These are phyloP conservation scores for Alternaria brassicae DNA, from an alignment of 2,329 filamentous ascomycete species.

Conservation along the genomic window DNA sequence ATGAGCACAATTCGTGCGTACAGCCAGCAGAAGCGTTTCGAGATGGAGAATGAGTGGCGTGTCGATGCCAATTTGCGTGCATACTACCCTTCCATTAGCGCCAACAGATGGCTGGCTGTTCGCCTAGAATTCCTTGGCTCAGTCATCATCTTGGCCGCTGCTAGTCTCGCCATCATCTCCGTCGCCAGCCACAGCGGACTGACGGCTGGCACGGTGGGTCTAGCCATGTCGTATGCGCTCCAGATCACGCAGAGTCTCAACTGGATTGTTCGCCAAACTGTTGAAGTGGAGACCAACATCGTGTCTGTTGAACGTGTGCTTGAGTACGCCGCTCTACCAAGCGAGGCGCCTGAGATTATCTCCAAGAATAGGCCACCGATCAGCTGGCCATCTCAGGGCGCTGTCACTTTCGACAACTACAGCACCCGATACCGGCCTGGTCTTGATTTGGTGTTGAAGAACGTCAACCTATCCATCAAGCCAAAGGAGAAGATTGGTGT, in stretches of 20 bases:
- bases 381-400: conserved; percentile 89
- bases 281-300: conserved; percentile 99
- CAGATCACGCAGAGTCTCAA: conserved; percentile 97
- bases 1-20: conserved; percentile 96
- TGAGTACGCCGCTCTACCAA: conserved; percentile 90
- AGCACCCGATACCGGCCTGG: conserved; percentile 91
- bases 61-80: conserved; percentile 93
- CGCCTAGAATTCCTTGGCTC: conserved; percentile 95
- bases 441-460: conserved; percentile 89
- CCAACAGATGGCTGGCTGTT: conserved; percentile 88
- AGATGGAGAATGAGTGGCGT: conserved; percentile 94
- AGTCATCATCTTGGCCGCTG: conserved; percentile 87
- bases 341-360: conserved; percentile 93
- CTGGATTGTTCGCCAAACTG: conserved; percentile 98
- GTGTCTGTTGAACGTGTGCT: conserved; percentile 97
- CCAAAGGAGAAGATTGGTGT: conserved; percentile 98
- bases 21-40: conserved; percentile 84
- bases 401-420: conserved; percentile 90
- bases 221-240: conserved; percentile 95
- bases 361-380: conserved; percentile 84
- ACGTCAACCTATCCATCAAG: conserved; percentile 91
- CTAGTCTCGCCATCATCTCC: conserved; percentile 80
- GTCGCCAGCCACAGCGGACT: conserved; percentile 72
- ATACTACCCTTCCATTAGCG: conserved; percentile 94
- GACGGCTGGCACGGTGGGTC: conserved; percentile 79